Base-by-base conservation (phyloP, 768 basidiomycete species). In the Leccinellum luteum region DNA sequence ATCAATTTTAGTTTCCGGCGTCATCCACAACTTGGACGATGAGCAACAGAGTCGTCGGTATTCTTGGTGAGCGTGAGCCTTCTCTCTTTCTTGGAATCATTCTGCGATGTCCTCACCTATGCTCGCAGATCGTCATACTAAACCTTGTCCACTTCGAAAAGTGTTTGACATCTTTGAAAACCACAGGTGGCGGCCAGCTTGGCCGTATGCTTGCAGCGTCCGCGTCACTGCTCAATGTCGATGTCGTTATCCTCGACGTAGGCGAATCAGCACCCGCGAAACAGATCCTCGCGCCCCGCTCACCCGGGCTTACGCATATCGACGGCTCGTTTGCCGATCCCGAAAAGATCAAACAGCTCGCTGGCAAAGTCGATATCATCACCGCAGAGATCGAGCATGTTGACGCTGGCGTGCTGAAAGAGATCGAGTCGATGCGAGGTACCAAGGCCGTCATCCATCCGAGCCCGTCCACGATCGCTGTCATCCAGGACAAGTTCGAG, bases 351-450 rank as follows among this genome's bases (percentile, higher is more conserved):
- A 80, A 78, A 44, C 81, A 90, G 60, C 83, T 99, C 35, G 93
- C 94, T 0, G 60, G 71, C 13, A 85, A 85, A 68, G 94, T 90
- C 30, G 90, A 98, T 65, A 76, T 98, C 32, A 77, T 98, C 50
- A 98, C 96, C 0, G 86, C 96, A 52, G 96, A 99, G 78, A 98
- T 98, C 32, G 96, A 99, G 74, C 97, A 99, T 66, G 93, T 99
- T 59, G 84, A 96, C 60, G 91, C 81, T 12, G 76, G 76, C 21
- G 84, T 90, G 0, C 78, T 99, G 10, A 82, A 87, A 51, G 80
- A 71, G 63, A 34, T 68, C 63, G 52, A 65, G 70, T 53, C 69
- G 57, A 13, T 73, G 70, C 13, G 31, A 3, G 64, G 69, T 68
- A 51, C 48, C 21, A 60, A 50, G 21, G 74, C 74, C 17, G 56